Conservation (phyloP, 139 green algal species). For the Tetraselmis striata region DNA sequence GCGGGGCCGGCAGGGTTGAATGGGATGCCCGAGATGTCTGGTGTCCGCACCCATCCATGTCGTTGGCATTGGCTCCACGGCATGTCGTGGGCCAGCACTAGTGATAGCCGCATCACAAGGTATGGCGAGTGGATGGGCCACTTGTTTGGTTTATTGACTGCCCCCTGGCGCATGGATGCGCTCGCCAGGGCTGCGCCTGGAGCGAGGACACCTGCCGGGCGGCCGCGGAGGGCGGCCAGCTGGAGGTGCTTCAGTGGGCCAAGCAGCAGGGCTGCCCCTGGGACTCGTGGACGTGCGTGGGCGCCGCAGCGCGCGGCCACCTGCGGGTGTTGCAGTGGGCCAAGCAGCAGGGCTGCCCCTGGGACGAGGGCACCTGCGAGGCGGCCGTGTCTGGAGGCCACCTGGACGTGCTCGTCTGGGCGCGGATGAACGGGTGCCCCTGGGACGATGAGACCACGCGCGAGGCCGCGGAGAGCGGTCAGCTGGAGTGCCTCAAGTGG, state of each 20-base stretch:
- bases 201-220: constrained; percentile 5
- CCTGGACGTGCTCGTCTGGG: constrained; percentile 9
- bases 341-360: not conserved
- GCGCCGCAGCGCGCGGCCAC: not conserved
- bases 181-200: constrained; percentile 4
- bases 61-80: no score
- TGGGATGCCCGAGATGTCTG: no score
- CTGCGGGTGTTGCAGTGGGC: not conserved
- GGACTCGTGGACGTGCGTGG: constrained; percentile 3
- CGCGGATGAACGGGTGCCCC: constrained; percentile 3
- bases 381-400: not conserved
- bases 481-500: constrained; percentile 6
- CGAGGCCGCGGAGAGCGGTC: not conserved
- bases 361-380: not conserved
- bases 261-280: constrained; percentile 1
- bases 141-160: no score
- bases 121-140: no score
- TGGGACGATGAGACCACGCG: not conserved
- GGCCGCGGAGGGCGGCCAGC: not conserved
- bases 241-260: not conserved
- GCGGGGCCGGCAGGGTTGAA: no score
- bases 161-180: no score
- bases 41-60: no score
- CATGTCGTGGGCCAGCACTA: no score
- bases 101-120: no score